These are phyloP conservation scores for Schizopora paradoxa DNA, from an alignment of 1,284 basidiomycete species.

Conservation along the genomic window DNA sequence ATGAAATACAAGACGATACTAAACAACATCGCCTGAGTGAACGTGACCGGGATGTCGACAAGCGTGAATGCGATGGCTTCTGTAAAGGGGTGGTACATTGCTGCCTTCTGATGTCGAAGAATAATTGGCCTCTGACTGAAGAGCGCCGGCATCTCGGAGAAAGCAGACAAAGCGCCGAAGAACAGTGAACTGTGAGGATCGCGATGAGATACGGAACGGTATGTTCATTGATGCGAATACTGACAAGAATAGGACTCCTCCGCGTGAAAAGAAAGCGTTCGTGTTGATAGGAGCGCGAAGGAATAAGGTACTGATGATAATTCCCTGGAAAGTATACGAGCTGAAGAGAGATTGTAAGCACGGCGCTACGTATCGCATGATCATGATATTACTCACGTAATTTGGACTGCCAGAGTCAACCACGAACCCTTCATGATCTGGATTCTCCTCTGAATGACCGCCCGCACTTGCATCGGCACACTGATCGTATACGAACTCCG, in stretches of 20 bases:
- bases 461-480: conserved; percentile 56
- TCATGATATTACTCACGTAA: neutral
- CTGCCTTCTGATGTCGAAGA: conserved; percentile 43
- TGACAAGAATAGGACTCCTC: conserved; percentile 27
- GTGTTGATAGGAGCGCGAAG: conserved; percentile 36
- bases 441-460: conserved; percentile 59
- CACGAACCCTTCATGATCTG: conserved; percentile 63
- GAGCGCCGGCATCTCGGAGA: conserved; percentile 40
- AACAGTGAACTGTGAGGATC: conserved; percentile 25
- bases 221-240: neutral
- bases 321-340: conserved; percentile 27
- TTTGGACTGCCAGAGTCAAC: conserved; percentile 28
- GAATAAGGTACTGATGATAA: conserved; percentile 43
- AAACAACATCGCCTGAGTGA: conserved; percentile 40
- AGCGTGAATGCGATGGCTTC: conserved; percentile 56
- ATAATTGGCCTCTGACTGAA: conserved; percentile 56
- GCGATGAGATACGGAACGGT: neutral
- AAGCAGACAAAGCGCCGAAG: conserved; percentile 27
- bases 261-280: conserved; percentile 41
- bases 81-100: conserved; percentile 50
- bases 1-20: conserved; percentile 53
- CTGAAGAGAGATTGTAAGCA: neutral
- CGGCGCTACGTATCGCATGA: neutral
- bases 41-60: conserved; percentile 53
- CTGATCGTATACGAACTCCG: conserved; percentile 45